Base-by-base conservation (phyloP, 2,329 filamentous ascomycete species). In the Ophiostoma sp. region DNA sequence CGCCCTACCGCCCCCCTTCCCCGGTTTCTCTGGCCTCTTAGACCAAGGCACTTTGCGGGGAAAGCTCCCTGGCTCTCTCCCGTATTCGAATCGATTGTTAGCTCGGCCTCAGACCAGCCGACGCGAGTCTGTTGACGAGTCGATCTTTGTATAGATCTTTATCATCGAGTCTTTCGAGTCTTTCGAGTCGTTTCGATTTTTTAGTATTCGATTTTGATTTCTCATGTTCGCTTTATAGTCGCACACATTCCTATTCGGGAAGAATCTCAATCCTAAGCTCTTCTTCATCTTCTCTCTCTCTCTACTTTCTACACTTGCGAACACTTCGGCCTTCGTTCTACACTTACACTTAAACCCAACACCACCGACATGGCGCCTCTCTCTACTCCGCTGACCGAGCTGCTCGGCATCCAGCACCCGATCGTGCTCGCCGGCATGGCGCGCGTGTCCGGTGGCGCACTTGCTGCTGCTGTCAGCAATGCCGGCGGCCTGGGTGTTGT, bases 351-450 rank as follows among this genome's bases (percentile, higher is more conserved):
- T 63, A 63, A n/a, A n/a, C n/a, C n/a, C 60, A 47, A 3, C 1
- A 63, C 27, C 36, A 63, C 40, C 27, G 38, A 49, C 64, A 63
- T 63, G 60, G 16, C 60, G 2, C 58, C 49, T 82, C 87, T 70
- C 89, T 95, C 74, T 86, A 96, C 92, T 11, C 91, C 92, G 1
- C 84, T 96, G 49, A 93, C 89, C 72, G 82, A 82, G 67, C 87
- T 97, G 66, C 85, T 97, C 66, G 86, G 87, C 38, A 97, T 97
- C 79, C 82, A 89, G 73, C 93, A 97, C 80, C 94, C 94, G 55
- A 89, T 98, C 77, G 82, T 97, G 73, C 90, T 97, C 27, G 94
- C 94, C 45, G 94, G 94, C 74, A 98, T 98, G 94, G 93, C 94
- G 2, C 87, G 90, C 71, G 91, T 91, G 9, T 93, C 91, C 0